These are phyloP conservation scores for Lentithecium fluviatile DNA, from an alignment of 495 filamentous ascomycete genomes.

Conservation along the genomic window DNA sequence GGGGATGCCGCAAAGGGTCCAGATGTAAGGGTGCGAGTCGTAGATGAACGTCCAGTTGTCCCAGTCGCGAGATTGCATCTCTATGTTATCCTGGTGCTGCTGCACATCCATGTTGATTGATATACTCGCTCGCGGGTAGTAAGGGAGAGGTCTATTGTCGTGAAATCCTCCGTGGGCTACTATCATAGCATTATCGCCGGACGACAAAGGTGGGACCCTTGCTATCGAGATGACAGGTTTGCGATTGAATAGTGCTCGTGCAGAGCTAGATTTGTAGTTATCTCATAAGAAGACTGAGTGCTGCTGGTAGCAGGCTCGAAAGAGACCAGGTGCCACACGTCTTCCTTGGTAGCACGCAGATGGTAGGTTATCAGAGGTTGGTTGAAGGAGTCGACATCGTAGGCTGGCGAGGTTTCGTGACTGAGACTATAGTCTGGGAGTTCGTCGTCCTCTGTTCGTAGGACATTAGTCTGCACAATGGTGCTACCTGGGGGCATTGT, in stretches of 20 bases:
- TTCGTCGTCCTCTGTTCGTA: too few species aligned
- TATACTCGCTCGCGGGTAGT: neutral
- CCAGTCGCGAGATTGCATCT: slow-evolving; percentile 1
- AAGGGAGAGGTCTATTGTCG: neutral
- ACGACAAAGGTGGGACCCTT: neutral
- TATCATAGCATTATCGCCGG: neutral
- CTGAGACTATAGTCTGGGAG: neutral
- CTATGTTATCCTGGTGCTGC: neutral
- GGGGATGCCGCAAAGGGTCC: neutral
- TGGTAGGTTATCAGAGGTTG: neutral
- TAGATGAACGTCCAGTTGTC: neutral
- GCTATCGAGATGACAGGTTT: neutral
- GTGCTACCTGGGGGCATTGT: too few species aligned
- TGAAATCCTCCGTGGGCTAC: neutral
- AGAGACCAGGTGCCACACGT: neutral
- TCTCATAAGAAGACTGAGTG: neutral
- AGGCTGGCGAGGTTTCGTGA: neutral
- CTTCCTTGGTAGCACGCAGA: neutral
- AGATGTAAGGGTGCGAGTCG: neutral
- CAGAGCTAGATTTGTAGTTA: neutral
- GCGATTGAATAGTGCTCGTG: neutral
- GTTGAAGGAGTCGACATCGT: neutral
- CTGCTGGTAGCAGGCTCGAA: neutral
- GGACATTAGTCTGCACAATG: too few species aligned
- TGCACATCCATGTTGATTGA: neutral